These are phyloP conservation scores for Dendrobium officinale DNA, from an alignment of 106 monocot genomes.

Conservation along the genomic window DNA sequence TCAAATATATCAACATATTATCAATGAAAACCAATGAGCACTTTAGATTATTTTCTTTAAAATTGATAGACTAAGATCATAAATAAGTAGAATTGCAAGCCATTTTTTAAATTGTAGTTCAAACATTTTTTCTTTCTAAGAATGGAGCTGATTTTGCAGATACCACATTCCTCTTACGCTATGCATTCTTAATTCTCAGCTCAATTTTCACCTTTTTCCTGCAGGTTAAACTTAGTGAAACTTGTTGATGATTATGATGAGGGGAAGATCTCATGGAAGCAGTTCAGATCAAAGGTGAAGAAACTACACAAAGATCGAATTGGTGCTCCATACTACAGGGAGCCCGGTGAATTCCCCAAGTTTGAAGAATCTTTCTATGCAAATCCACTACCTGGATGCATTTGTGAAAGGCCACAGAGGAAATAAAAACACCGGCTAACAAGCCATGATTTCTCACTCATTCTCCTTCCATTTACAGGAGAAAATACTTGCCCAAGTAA, in stretches of 20 bases:
- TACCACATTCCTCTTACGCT: neutral
- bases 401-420: conserved; percentile 43
- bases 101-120: neutral
- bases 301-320: conserved; percentile 49
- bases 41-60: too few species aligned
- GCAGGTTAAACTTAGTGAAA: conserved; percentile 62
- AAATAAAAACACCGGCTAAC: neutral
- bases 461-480: neutral
- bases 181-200: neutral
- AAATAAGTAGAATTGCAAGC: neutral
- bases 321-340: conserved; percentile 66
- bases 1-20: too few species aligned
- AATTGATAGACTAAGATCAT: too few species aligned
- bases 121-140: neutral
- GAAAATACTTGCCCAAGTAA: neutral
- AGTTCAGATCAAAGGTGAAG: conserved; percentile 71
- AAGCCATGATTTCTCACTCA: neutral
- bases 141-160: neutral
- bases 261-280: conserved; percentile 63
- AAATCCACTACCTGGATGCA: conserved; percentile 72
- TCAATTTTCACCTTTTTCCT: neutral
- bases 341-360: conserved; percentile 68
- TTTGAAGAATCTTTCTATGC: conserved; percentile 86
- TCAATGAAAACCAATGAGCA: too few species aligned
- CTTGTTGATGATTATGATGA: conserved; percentile 59